Percentiles rank a stretch among this genome's conserved stretches.
Conservation (phyloP, 129 eudicot species). For the Calendula officinalis region DNA sequence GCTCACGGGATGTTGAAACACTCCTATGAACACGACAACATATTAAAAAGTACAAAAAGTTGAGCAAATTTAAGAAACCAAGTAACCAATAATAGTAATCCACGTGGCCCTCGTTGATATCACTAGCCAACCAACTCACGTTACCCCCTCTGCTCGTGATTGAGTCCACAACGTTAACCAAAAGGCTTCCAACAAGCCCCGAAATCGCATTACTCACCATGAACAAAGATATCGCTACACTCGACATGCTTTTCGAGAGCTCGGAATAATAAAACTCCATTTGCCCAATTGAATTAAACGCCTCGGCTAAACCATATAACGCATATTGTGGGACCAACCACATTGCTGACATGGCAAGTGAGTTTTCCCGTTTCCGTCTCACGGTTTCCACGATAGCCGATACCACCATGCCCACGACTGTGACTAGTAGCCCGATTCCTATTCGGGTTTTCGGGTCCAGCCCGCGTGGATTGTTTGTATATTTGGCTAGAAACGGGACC, state of each 20-base stretch:
- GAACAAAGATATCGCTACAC: conserved; percentile 41
- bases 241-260: conserved; percentile 75
- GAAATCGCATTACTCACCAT: conserved; percentile 17
- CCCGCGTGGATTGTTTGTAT: conserved; percentile 40
- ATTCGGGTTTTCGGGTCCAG: conserved; percentile 49
- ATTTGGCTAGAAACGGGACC: conserved; percentile 56
- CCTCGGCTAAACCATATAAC: conserved; percentile 62
- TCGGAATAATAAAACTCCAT: conserved; percentile 69
- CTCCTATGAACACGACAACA: conserved; percentile 22
- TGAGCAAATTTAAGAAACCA: conserved; percentile 35
- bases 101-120: conserved; percentile 53
- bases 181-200: conserved; percentile 33
- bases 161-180: conserved; percentile 40
- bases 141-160: conserved; percentile 34
- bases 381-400: conserved; percentile 51
- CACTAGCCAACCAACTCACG: conserved; percentile 50
- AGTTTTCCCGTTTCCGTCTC: conserved; percentile 44
- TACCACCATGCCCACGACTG: conserved; percentile 47
- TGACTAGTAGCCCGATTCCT: conserved; percentile 62
- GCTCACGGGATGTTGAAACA: neutral
- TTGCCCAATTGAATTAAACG: conserved; percentile 58
- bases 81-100: conserved; percentile 59
- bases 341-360: conserved; percentile 55
- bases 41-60: conserved; percentile 32
- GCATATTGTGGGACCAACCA: conserved; percentile 57